These are phyloP conservation scores for Picochlorum sp. DNA, from an alignment of 139 green algal species.

Conservation along the genomic window DNA sequence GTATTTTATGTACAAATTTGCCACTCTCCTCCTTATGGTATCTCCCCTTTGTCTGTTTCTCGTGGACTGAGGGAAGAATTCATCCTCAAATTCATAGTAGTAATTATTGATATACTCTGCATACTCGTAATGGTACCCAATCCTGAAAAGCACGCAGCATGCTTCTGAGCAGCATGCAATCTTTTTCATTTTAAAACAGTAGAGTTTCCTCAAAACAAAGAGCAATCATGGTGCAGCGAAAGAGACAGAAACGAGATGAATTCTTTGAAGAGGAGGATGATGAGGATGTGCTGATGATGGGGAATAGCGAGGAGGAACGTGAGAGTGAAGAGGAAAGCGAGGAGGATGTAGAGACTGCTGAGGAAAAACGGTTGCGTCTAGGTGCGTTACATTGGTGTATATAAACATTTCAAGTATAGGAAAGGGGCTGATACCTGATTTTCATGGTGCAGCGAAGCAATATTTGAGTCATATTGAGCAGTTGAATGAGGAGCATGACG, in stretches of 20 bases:
- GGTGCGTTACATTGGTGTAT: constrained; percentile 29
- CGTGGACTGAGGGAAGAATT: too few relatives aligned
- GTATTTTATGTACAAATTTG: too few relatives aligned
- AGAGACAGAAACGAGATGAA: constrained; percentile 24
- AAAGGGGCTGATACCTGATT: not conserved
- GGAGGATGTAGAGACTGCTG: constrained; percentile 59
- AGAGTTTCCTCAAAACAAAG: not conserved
- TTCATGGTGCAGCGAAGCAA: constrained; percentile 49
- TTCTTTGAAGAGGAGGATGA: constrained; percentile 36
- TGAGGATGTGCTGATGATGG: constrained; percentile 29
- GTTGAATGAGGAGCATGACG: constrained; percentile 28
- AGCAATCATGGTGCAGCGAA: constrained; percentile 1
- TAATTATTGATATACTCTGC: too few relatives aligned
- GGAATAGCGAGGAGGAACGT: constrained; percentile 4
- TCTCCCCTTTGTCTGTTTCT: too few relatives aligned
- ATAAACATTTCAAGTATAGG: not conserved
- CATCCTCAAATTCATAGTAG: too few relatives aligned
- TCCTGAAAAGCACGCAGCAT: too few relatives aligned
- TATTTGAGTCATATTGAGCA: constrained; percentile 53
- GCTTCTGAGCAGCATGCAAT: too few relatives aligned
- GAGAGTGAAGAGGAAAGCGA: constrained; percentile 34
- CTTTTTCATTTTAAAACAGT: too few relatives aligned
- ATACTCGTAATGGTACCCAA: too few relatives aligned
- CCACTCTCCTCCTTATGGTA: too few relatives aligned
- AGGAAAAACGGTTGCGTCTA: constrained; percentile 70